Conservation (phyloP, 1,284 basidiomycete species). For the Coniferiporia weirii region DNA sequence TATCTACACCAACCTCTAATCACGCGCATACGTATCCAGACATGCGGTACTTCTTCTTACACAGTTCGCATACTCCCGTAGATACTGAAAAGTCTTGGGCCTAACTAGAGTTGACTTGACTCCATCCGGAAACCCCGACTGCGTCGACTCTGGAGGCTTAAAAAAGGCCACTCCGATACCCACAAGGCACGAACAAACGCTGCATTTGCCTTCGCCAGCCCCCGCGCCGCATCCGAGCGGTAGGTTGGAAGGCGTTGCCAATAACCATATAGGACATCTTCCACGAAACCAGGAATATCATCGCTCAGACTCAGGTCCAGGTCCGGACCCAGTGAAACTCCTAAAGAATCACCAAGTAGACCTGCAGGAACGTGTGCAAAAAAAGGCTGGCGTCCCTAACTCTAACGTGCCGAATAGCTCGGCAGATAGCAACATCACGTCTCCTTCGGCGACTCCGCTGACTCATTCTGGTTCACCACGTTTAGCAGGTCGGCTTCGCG, state of each 20-base stretch:
- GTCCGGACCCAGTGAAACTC: not conserved
- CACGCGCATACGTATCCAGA: not conserved
- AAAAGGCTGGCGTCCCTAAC: not conserved
- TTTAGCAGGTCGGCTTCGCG: not conserved
- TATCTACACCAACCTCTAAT: not conserved
- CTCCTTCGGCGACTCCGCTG: constrained; percentile 12
- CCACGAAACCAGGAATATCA: not conserved
- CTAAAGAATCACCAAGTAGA: not conserved
- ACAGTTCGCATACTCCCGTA: not conserved
- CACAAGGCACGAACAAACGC: not conserved
- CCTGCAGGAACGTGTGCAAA: constrained; percentile 3
- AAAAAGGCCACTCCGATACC: not conserved
- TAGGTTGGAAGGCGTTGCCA: not conserved
- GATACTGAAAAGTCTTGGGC: not conserved
- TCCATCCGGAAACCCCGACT: not conserved
- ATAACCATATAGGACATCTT: not conserved
- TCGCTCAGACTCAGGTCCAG: not conserved
- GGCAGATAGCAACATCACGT: constrained; percentile 9
- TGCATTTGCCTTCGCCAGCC: not conserved
- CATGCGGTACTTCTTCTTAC: not conserved
- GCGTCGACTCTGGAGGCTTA: not conserved
- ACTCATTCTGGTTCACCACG: not conserved
- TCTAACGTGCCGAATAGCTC: not conserved
- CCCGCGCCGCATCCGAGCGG: not conserved
- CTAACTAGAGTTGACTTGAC: not conserved